Evolutionary conservation across 495 filamentous ascomycete genomes (phyloP).

Genomic region (Symbiotaphrina buchneri): DNA sequence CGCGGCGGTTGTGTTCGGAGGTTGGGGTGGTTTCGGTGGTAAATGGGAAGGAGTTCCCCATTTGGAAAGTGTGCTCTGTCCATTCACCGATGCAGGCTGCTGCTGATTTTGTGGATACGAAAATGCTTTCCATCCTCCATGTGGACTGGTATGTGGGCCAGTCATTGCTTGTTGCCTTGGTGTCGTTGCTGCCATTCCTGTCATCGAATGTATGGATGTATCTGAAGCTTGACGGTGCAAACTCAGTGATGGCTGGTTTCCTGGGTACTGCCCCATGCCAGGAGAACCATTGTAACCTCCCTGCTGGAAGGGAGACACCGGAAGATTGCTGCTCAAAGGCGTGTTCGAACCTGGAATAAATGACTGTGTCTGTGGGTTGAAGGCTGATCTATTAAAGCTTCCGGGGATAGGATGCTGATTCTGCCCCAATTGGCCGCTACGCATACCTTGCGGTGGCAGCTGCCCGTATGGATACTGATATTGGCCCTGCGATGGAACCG

Average conservation of each 20-base stretch:
- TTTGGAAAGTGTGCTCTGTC: constrained; percentile 18
- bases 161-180: too few relatives aligned
- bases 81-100: too few relatives aligned
- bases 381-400: constrained; percentile 60
- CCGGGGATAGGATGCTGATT: constrained; percentile 58
- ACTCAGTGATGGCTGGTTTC: not conserved
- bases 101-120: too few relatives aligned
- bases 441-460: constrained; percentile 44
- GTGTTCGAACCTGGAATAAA: constrained; percentile 69
- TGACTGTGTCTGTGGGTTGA: constrained; percentile 81
- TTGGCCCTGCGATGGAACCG: constrained; percentile 4
- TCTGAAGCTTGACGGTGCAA: not conserved
- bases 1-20: constrained; percentile 5
- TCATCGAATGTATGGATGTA: too few relatives aligned
- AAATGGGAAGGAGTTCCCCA: constrained; percentile 18
- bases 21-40: constrained; percentile 19
- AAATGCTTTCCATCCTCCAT: too few relatives aligned
- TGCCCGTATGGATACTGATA: constrained; percentile 25
- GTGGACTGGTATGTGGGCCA: too few relatives aligned
- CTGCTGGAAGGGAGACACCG: too few relatives aligned
- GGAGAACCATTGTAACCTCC: too few relatives aligned
- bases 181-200: too few relatives aligned
- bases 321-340: not conserved
- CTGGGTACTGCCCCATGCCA: too few relatives aligned
- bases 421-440: constrained; percentile 38